Evolutionary conservation across 139 green algal genomes (phyloP).

Genomic region (Nannochloris sp.): DNA sequence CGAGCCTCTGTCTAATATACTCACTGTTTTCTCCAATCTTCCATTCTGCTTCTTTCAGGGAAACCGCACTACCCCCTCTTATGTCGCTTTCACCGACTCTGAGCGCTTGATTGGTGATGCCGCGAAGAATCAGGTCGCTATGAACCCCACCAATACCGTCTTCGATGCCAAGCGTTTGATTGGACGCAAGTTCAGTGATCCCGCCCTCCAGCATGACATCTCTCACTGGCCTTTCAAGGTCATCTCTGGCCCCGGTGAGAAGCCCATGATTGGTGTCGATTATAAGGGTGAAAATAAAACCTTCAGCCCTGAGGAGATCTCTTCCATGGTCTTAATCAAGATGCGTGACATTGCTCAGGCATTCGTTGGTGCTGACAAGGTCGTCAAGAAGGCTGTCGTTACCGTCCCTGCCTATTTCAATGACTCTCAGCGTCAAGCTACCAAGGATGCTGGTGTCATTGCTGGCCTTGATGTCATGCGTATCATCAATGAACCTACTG

Average conservation of each 20-base stretch:
- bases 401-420: conserved; percentile 99
- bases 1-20: neutral
- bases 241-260: conserved; percentile 62
- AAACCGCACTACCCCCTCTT: conserved; percentile 89
- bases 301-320: conserved; percentile 94
- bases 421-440: conserved; percentile 93
- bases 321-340: conserved; percentile 94
- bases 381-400: conserved; percentile 89
- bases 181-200: conserved; percentile 78
- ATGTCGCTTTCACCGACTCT: conserved; percentile 96
- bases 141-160: conserved; percentile 95
- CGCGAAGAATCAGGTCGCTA: conserved; percentile 91
- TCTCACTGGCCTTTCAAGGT: conserved; percentile 89
- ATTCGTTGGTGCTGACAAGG: conserved; percentile 62
- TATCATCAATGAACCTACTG: conserved; percentile 96
- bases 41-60: conserved; percentile 12
- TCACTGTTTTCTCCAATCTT: neutral
- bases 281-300: conserved; percentile 93
- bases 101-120: conserved; percentile 95
- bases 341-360: conserved; percentile 93
- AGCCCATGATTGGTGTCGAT: conserved; percentile 75
- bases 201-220: conserved; percentile 82
- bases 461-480: conserved; percentile 88
- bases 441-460: conserved; percentile 82
- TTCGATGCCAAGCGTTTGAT: conserved; percentile 99